Evolutionary conservation across 2,329 filamentous ascomycete species (phyloP).

Genomic region (Hypoxylon sp.): DNA sequence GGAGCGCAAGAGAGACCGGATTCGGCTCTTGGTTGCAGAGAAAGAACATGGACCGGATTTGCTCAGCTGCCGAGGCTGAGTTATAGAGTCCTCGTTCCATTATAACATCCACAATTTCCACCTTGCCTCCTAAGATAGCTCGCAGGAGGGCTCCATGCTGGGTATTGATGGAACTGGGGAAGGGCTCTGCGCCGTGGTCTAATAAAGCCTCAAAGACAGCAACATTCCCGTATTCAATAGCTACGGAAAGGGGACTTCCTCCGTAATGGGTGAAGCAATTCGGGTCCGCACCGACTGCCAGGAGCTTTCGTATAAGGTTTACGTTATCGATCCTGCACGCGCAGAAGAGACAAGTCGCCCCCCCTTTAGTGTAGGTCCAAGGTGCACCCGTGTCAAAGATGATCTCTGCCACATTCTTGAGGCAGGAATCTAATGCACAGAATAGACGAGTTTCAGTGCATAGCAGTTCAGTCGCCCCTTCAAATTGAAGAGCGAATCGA

Average conservation of each 20-base stretch:
- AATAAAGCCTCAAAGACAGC: not conserved
- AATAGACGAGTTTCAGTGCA: constrained; percentile 2
- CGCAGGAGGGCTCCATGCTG: not conserved
- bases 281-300: constrained; percentile 14
- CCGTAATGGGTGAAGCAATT: constrained; percentile 4
- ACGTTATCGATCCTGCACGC: not conserved
- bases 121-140: not conserved
- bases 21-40: not conserved
- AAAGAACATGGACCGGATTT: not conserved
- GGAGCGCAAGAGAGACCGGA: not conserved
- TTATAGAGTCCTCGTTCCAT: not conserved
- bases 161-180: not conserved
- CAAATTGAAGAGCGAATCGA: constrained; percentile 15
- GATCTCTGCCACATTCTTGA: not conserved
- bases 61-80: not conserved
- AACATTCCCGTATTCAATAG: not conserved
- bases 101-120: not conserved
- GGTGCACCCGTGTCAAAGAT: constrained; percentile 22
- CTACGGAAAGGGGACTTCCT: not conserved
- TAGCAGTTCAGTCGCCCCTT: not conserved
- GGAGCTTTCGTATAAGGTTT: constrained; percentile 1
- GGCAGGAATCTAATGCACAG: not conserved
- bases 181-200: constrained; percentile 1
- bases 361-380: not conserved
- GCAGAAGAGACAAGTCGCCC: constrained; percentile 12